A percentile compares a stretch with the other conserved stretches of the same genome.
Evolutionary conservation across 345 rosid species (phyloP).

Genomic region (Euclidium syriacum): DNA sequence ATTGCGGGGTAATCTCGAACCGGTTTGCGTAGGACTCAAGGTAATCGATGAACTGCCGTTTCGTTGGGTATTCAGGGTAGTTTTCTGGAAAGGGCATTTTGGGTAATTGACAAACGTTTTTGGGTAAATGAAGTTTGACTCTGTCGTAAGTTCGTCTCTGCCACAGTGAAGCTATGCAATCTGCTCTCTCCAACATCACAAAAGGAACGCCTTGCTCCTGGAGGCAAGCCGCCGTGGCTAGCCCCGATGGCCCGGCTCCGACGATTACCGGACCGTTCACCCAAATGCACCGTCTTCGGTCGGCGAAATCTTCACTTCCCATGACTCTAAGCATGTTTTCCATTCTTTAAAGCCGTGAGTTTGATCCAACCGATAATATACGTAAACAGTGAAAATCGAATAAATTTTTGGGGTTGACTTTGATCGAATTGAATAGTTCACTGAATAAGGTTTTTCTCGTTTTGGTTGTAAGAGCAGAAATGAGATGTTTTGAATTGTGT

Average conservation of each 20-base stretch:
- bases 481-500: not conserved
- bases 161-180: constrained; percentile 69
- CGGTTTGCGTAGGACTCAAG: constrained; percentile 47
- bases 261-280: too few relatives aligned
- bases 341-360: constrained; percentile 9
- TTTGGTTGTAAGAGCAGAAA: not conserved
- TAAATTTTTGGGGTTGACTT: not conserved
- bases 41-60: too few relatives aligned
- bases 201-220: constrained; percentile 51
- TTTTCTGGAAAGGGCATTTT: constrained; percentile 55
- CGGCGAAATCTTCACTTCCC: constrained; percentile 30
- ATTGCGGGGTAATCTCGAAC: constrained; percentile 54
- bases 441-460: not conserved
- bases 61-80: too few relatives aligned
- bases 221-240: constrained; percentile 59
- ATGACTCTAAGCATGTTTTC: constrained; percentile 29
- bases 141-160: constrained; percentile 60
- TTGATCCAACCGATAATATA: not conserved
- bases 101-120: constrained; percentile 60
- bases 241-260: too few relatives aligned
- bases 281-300: constrained; percentile 31
- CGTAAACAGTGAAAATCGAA: not conserved
- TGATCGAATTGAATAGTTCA: not conserved
- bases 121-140: constrained; percentile 64
- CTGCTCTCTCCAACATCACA: constrained; percentile 56